Base-by-base conservation (phyloP, 768 basidiomycete genomes). In the Agaricus bisporus region DNA sequence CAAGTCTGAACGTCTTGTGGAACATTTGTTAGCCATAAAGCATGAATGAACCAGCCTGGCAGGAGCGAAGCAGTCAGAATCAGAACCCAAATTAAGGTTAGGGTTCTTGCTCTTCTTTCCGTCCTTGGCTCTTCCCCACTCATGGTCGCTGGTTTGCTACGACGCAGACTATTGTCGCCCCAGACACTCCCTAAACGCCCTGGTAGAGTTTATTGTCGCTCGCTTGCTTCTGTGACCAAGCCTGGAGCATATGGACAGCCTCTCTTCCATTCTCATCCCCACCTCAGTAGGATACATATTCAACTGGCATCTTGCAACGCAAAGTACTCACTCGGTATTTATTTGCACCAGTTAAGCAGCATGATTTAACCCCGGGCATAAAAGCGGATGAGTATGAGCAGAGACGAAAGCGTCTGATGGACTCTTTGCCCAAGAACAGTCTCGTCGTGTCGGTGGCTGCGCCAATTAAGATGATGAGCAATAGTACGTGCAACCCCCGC, bases 351-450 rank as follows among this genome's bases (percentile, higher is more conserved):
- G 79, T 92, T 38, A 63, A 70, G 50, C 68, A 74, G 1, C 72
- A 80, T 54, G 90, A 97, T 55, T 71, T 92, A 25, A 95, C 92
- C 0, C 86, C 90, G 1, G 93, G 93, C 26, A 91, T 98, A 56
- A 73, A 83, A 1, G 70, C 73, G 11, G 70, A 75, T 22, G 95
- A 98, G 56, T 97, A 94, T 68, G 87, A 92, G 54, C 64, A 62
- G 12, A 73, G 95, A 51, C 70, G 95, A 52, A 71, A 68, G 57
- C 76, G 67, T 15, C 73, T 98, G 32, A 87, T 98, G 82, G 76
- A 86, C 25, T 66, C 69, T 26, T 71, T 98, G 11, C 90, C 89
- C 0, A 81, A 83, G 14, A 79, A 81, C 43, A 85, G 83, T 54
- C 58, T 88, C 22, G 93, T 91, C 20, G 78, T 97, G 4, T 82